Percentiles rank a stretch among this genome's conserved stretches.
Evolutionary conservation across 2,329 filamentous ascomycete species (phyloP).

Genomic region (Zarea fungicola): DNA sequence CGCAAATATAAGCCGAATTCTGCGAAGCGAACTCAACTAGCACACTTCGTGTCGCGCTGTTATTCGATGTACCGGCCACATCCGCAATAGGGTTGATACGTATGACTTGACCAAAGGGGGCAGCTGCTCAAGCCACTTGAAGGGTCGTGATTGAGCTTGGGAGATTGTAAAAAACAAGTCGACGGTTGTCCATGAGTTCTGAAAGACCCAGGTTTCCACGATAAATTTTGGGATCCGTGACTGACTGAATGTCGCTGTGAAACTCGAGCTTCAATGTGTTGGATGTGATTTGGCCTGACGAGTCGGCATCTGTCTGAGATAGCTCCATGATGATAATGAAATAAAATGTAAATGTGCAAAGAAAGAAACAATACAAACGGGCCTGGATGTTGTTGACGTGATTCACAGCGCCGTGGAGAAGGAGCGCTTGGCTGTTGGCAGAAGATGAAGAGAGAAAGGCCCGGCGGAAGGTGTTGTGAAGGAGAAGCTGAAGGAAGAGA

Average conservation of each 20-base stretch:
- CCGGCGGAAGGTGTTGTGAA: too few relatives aligned
- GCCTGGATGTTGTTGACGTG: too few relatives aligned
- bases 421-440: too few relatives aligned
- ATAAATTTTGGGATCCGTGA: not conserved
- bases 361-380: too few relatives aligned
- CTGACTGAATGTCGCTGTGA: not conserved
- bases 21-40: not conserved
- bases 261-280: not conserved
- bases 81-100: not conserved
- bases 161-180: not conserved
- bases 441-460: too few relatives aligned
- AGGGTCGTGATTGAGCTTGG: not conserved
- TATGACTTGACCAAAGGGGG: constrained; percentile 1
- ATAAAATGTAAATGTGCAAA: too few relatives aligned
- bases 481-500: too few relatives aligned
- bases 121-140: not conserved
- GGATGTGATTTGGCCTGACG: not conserved
- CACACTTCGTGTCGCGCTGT: not conserved
- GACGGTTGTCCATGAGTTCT: not conserved
- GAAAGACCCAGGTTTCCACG: not conserved
- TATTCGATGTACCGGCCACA: not conserved
- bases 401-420: too few relatives aligned
- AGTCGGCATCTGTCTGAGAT: too few relatives aligned
- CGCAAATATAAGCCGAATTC: not conserved
- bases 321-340: too few relatives aligned